Evolutionary conservation across 345 rosid species (phyloP), one percentile per base, ranked within the genome.

Genomic region (Citrus sp.): DNA sequence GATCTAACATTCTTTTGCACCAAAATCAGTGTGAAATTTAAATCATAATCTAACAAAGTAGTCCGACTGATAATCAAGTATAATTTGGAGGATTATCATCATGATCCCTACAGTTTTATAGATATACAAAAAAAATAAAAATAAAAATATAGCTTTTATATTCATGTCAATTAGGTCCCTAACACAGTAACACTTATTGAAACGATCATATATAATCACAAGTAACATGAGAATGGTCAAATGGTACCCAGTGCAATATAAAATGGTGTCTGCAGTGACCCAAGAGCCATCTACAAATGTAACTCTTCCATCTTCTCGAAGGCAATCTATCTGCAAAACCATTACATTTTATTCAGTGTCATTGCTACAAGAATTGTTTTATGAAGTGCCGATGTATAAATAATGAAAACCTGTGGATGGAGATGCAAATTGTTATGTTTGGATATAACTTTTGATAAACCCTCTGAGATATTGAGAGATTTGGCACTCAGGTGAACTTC

Each of bases 221-320:
- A 46, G 51, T 46, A 13, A 46, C 51, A 28, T 3, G 0, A 59
- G 62, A 59, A 59, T 59, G 27, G 13, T 22, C 24, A 24, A 8
- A 22, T 22, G 62, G 62, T 7, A n/a, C 99, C 99, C 98, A 18
- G 98, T 93, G 92, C 99, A 95, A 71, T 93, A 91, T 37, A 95
- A 42, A 77, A 93, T 89, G 5, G 98, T 86, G 73, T 95, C 92
- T 3, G 98, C 93, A 19, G 84, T 72, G 70, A 91, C 82, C 78
- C 82, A 88, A 30, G 91, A 82, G 14, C 97, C 96, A 72, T 95
- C 92, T 2, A 78, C 84, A 65, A 95, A 95, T 28, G 34, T 12
- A 66, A 92, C 91, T 27, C 76, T 79, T 37, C 99, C 97, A 81
- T 95, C 97, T 55, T 89, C 92, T 67, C 86, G 77, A 7, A 95